phyloP scores from a whole-genome alignment of 495 filamentous ascomycete genomes.

The Podospora didyma region DNA sequence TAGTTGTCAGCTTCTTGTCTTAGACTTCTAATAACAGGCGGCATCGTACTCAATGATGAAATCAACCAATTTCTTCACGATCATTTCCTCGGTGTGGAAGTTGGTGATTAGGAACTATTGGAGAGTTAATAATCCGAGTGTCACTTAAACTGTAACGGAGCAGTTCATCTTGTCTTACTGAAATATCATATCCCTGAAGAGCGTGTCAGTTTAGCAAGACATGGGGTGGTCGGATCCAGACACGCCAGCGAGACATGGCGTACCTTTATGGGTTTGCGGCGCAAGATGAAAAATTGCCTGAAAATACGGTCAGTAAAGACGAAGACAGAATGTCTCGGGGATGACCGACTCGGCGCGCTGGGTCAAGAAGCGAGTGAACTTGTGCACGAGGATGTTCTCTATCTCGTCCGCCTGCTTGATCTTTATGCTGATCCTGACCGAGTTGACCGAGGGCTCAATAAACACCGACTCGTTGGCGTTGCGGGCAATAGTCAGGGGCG shows the following conservation, averaged over 20 bases:
- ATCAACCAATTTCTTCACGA: constrained; percentile 97
- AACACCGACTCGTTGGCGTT: constrained; percentile 94
- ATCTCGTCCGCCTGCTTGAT: constrained; percentile 99
- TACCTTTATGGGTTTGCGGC: constrained; percentile 93
- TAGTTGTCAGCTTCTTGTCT: too few relatives aligned
- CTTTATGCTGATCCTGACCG: constrained; percentile 89
- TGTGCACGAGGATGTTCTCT: constrained; percentile 94
- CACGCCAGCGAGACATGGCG: neutral
- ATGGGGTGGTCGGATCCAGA: neutral
- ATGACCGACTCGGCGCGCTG: constrained; percentile 59
- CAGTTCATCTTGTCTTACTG: constrained; percentile 20
- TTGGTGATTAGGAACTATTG: constrained; percentile 85
- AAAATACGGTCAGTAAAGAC: too few relatives aligned
- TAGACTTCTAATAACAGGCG: too few relatives aligned
- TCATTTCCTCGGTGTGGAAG: constrained; percentile 94
- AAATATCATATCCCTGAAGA: constrained; percentile 90
- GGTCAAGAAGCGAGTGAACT: constrained; percentile 93
- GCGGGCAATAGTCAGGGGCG: constrained; percentile 78
- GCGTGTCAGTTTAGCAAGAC: neutral
- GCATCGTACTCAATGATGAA: constrained; percentile 73
- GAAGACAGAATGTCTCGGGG: too few relatives aligned
- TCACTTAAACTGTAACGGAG: too few relatives aligned
- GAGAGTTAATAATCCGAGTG: too few relatives aligned
- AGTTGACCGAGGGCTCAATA: constrained; percentile 95
- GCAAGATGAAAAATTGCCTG: constrained; percentile 76